Base-by-base conservation (phyloP, 805 yeast species). In the Ogataea henricii region DNA sequence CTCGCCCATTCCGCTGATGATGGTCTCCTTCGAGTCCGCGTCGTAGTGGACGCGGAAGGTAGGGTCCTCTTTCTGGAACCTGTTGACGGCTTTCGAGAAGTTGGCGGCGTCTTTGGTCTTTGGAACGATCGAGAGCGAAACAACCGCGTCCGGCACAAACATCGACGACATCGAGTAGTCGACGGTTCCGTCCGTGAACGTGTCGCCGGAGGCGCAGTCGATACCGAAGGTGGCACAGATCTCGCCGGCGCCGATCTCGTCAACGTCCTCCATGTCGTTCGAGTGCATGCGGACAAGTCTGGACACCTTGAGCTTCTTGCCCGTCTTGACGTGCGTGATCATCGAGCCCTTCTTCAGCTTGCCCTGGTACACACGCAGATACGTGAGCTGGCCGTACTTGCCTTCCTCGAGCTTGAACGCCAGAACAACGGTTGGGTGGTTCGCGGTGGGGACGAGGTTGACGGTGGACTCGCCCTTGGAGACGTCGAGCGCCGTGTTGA, bases 341-440 rank as follows among this genome's bases (percentile, higher is more conserved):
- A 83, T 86, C 58, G 83, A 76, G 59, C 99, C 99, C 70, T 92
- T 94, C 72, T 82, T 87, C 71, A 94, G 74, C 62, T 82, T 83
- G 61, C 99, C 99, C 74, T 94, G 99, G 71, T 94, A 94, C 27
- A 94, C 97, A 68, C 99, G 85, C 65, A 94, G 81, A 66, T 94
- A 94, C 26, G 99, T 94, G 62, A 94, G 80, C 76, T 94, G 99
- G 60, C 99, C 99, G 67, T 89, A 94, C 63, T 89, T 85, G 57
- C 99, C 98, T 73, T 94, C 99, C 74, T 94, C 99, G 56, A 94
- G 82, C 74, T 94, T 94, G 82, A 94, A 94, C n/a, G 99, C 99
- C 51, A 94, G 78, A 40, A 97, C 97, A 48, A 94, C 96, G 62
- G 94, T 89, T 32, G 97, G 96, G 57, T 83, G 80, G 46, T 74